Base-by-base conservation (phyloP, 2,329 filamentous ascomycete species). In the Macroventuria anomochaeta region DNA sequence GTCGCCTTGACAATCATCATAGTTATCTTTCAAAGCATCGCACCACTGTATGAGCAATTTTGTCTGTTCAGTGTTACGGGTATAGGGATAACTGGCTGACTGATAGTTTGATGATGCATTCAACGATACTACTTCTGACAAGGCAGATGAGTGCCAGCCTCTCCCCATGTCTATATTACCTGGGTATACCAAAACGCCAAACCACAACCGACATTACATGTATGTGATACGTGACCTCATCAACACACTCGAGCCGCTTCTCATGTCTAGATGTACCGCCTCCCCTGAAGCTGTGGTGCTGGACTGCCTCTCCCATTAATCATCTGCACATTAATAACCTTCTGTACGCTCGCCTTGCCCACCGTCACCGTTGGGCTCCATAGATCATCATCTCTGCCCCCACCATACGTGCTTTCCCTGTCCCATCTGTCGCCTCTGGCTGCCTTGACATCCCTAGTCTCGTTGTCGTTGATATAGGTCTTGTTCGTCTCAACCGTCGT, bases 301-400 rank as follows among this genome's bases (percentile, higher is more conserved):
- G 44, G 51, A 34, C 51, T 54, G 7, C 43, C 51, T n/a, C 46
- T 53, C n/a, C 59, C 59, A 29, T 59, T 47, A 2, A 60, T 20
- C 43, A 62, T 56, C 51, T 58, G 49, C 25, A 59, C 40, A 18
- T 26, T 59, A 2, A 59, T 42, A 20, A 64, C 52, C 25, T 43
- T 57, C 20, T 61, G 59, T 11, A 53, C 48, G 33, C 51, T 51
- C 13, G 61, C 58, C n/a, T 61, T 53, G n/a, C 62, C 59, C 18
- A 57, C 44, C 10, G 53, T 58, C 10, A 63, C 46, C 2, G 55
- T 58, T 12, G 59, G 58, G 39, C 63, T 64, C 65, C 65, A 68
- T 2, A 62, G 55, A 8, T 66, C 63, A 3, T 59, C 48, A 7
- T 40, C 39, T 26, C 48, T 44, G 57, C 56, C 34, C 55, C 61